phyloP scores from a whole-genome alignment of 179 eudicot genomes.

The Actinidia chinensis region DNA sequence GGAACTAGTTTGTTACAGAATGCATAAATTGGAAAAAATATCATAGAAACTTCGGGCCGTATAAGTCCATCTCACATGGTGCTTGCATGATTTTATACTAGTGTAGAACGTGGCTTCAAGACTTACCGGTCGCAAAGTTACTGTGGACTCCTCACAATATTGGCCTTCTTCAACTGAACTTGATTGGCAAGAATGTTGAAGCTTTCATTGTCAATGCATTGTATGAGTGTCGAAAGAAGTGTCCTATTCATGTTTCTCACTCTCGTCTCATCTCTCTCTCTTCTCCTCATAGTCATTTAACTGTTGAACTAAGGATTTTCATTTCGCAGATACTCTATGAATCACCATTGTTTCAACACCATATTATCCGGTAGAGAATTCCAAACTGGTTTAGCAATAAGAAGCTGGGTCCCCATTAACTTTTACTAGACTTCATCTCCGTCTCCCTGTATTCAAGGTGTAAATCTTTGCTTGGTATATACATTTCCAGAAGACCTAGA shows the following conservation, averaged over 20 bases:
- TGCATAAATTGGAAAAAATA: background rate
- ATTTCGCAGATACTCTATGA: background rate
- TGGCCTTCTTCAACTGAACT: conserved; percentile 7
- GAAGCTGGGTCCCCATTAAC: background rate
- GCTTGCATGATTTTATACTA: background rate
- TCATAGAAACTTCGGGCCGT: fast-evolving
- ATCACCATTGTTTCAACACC: background rate
- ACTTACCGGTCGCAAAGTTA: background rate
- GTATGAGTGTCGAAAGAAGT: background rate
- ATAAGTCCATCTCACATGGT: background rate
- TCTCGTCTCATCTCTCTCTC: too few relatives aligned
- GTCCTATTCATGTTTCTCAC: background rate
- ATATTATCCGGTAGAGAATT: background rate
- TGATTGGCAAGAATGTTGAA: background rate
- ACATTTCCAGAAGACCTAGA: background rate
- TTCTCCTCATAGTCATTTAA: background rate
- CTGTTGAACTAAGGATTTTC: background rate
- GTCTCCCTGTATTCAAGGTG: background rate
- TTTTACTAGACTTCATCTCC: background rate
- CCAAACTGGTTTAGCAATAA: background rate
- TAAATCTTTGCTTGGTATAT: background rate
- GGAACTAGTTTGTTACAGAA: background rate
- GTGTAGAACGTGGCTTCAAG: background rate
- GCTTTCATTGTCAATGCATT: background rate
- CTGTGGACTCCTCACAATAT: background rate